Base-by-base conservation (phyloP, 305 asterid genomes). In the Andrographis paniculata region DNA sequence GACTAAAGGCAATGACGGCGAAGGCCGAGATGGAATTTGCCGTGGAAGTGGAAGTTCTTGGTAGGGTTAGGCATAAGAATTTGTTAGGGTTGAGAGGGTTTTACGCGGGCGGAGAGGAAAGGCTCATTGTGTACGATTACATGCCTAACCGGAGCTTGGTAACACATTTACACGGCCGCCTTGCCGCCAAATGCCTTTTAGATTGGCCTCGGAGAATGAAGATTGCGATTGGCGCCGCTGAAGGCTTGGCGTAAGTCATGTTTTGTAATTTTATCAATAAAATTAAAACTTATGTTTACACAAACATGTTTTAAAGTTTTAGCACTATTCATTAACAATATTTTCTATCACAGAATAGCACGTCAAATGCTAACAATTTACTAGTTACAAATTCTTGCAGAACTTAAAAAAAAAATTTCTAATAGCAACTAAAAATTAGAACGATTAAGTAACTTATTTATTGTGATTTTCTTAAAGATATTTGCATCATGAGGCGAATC, bases 1-100 rank as follows among this genome's bases (percentile, higher is more conserved):
- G 92, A 67, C 65, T 80, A 22, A 84, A 84, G 68, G 70, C 92
- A 12, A 69, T 73, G 76, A 84, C 68, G 15, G 56, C 76, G 14
- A 84, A 80, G 48, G 92, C 94, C 0, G 94, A 84, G 61, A 84
- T 84, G 94, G 92, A 84, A 33, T 84, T 84, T 8, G 85, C 94
- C 0, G 63, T 80, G 1, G 94, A 84, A 53, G 94, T 84, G 5
- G 94, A 84, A 73, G 72, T 75, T 16, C 85, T 84, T 52, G 92
- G 87, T 20, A 67, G 94, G 61, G 92, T 80, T 19, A 69, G 87
- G 58, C 94, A 84, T 45, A 73, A 62, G 58, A 84, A 84, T 64
- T 55, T 84, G 42, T 59, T 84, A 48, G 83, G 87, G 31, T 52
- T 84, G 20, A 65, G 94, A 59, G 94, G 94, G 11, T 84, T 71